Evolutionary conservation across 257 asterid genomes (phyloP).

Genomic region (Solanum tacnaense): DNA sequence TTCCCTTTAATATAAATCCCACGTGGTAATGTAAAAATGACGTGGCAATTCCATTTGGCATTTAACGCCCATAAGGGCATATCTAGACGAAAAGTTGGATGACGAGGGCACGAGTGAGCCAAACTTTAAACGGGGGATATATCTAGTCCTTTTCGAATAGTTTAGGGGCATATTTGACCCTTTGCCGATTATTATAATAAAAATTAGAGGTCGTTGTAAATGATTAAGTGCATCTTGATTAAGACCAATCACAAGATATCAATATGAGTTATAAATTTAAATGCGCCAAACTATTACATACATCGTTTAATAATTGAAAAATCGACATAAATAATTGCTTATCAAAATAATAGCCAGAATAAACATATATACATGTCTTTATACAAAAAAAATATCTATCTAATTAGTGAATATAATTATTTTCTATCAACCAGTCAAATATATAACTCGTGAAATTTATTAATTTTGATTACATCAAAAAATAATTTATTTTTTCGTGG

Average conservation of each 20-base stretch:
- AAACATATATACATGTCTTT: no score
- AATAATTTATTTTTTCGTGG: background rate
- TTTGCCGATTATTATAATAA: no score
- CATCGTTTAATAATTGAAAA: background rate
- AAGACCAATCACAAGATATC: background rate
- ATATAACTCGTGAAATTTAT: background rate
- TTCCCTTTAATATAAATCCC: no score
- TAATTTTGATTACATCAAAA: background rate
- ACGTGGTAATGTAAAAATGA: no score
- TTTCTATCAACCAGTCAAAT: background rate
- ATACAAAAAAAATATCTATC: background rate
- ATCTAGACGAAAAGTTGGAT: no score
- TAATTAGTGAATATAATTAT: background rate
- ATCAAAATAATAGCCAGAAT: background rate
- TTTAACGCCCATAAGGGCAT: no score
- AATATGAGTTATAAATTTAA: background rate
- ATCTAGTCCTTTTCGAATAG: no score
- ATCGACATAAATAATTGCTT: background rate
- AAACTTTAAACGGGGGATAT: no score
- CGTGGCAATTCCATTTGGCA: no score
- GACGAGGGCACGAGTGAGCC: no score
- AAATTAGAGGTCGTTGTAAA: background rate
- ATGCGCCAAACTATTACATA: background rate
- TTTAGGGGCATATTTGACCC: no score
- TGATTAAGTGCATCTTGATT: background rate